Evolutionary conservation across 1,284 basidiomycete species (phyloP), one percentile per base, ranked within the genome.

Genomic region (Sutorius eximius): DNA sequence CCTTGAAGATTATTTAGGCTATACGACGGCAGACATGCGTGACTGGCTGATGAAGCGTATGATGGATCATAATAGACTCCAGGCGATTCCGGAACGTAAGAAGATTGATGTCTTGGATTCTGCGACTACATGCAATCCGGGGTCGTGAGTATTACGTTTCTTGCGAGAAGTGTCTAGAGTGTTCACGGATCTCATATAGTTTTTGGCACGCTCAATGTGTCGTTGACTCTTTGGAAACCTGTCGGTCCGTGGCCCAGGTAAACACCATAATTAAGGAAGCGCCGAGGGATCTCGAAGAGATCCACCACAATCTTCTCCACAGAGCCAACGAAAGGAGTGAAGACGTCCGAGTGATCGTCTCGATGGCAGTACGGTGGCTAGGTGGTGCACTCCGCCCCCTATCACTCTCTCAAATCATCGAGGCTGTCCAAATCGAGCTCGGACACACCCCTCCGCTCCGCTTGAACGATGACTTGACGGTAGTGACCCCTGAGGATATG

Each of bases 351-450:
- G 37, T 55, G 43, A 66, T 66, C 11, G 68, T 70, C 42, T 65
- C 54, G 15, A 63, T 64, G 56, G 64, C 62, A 1, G 5, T 61
- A 38, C 60, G 48, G 36, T 67, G 65, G 66, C 36, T 67, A 13
- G 62, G 66, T 0, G 68, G 66, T 47, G 66, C 66, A 30, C 64
- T 70, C 15, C 66, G 66, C 22, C 53, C 65, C n/a, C 24, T 67
- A 41, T 66, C 66, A 29, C 60, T 67, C 24, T 61, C 65, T 27
- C 65, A 67, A 41, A 57, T 67, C 32, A 69, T 65, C 36, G 68
- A 67, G 29, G 66, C 66, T 6, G 66, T 69, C 45, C 67, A 70
- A 46, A 69, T 70, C 37, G 65, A 67, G 29, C 52, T 66, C 20
- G 62, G 65, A 40, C 53, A 57, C 32, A 44, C 46, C 0, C 52